Conservation (phyloP, 371 early-diverging fungal genomes). For the Haplosporangium sp. region DNA sequence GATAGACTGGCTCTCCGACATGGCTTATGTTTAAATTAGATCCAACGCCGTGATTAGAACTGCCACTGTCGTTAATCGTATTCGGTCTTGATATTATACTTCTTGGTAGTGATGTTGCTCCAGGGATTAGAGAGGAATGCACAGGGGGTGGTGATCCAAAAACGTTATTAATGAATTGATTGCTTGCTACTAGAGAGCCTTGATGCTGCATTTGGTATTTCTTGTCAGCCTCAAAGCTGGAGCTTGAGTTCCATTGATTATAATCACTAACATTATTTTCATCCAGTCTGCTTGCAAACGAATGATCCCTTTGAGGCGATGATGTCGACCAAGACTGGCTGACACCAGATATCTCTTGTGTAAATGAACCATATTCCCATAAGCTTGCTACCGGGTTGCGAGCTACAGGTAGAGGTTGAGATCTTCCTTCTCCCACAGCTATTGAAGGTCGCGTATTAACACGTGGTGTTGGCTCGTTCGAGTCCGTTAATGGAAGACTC, state of each 20-base stretch:
- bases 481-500: background rate
- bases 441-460: conserved; percentile 1
- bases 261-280: background rate
- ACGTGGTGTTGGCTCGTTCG: background rate
- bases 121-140: background rate
- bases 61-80: background rate
- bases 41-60: background rate
- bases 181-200: background rate
- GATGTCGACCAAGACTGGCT: conserved; percentile 22
- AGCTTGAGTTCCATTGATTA: conserved; percentile 5
- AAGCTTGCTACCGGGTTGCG: conserved; percentile 38
- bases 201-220: background rate
- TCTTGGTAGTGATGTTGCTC: background rate
- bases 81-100: background rate
- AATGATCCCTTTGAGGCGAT: background rate
- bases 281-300: background rate
- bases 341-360: conserved; percentile 17
- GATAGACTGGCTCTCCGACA: background rate
- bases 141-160: conserved; percentile 3
- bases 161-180: conserved; percentile 11
- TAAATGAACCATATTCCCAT: conserved; percentile 39
- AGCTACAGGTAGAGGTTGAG: background rate
- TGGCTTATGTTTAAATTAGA: background rate
- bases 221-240: background rate
- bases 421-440: conserved; percentile 41